Evolutionary conservation across 257 asterid genomes (phyloP), one percentile per base, ranked within the genome.

Genomic region (Ilex asprella): DNA sequence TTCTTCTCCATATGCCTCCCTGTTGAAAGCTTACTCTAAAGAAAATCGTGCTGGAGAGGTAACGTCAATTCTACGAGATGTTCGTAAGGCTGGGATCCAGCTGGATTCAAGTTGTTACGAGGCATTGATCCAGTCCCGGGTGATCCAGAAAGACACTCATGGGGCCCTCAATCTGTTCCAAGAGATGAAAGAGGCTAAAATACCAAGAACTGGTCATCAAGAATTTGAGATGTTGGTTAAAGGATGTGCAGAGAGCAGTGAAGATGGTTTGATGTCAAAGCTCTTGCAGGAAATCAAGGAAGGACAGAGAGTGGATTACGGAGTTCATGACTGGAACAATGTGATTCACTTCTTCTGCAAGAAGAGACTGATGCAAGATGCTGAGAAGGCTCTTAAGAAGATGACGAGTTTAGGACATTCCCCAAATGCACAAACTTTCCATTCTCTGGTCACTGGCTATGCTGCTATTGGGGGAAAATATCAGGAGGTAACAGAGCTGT

Each of bases 321-420:
- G 91, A 27, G 95, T 92, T 72, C 90, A 85, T 63, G 91, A 89
- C 31, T 89, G 99, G 99, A 89, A 92, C 49, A 85, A 84, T 21
- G 91, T 87, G 69, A 82, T 92, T 49, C 96, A 89, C 76, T 92
- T 92, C 67, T 92, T 92, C 88, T 77, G 96, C 82, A 86, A 85
- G 83, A 92, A 89, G 68, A 74, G 86, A 73, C 77, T 86, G 69
- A 89, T 92, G 97, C 81, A 74, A 62, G 99, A 89, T 51, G 96
- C 99, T 0, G 96, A 86, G 83, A 92, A 87, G 75, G 95, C 97
- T 70, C 78, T 80, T 56, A 85, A 81, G 86, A 92, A 87, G 81
- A 92, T 89, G 97, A 82, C 81, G 78, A 79, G 79, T 73, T 71
- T 87, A 81, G 97, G 89, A 14, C 84, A 77, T 66, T 35, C 66